Evolutionary conservation across 805 yeast species (phyloP).

Genomic region (Ogataea methylovora): DNA sequence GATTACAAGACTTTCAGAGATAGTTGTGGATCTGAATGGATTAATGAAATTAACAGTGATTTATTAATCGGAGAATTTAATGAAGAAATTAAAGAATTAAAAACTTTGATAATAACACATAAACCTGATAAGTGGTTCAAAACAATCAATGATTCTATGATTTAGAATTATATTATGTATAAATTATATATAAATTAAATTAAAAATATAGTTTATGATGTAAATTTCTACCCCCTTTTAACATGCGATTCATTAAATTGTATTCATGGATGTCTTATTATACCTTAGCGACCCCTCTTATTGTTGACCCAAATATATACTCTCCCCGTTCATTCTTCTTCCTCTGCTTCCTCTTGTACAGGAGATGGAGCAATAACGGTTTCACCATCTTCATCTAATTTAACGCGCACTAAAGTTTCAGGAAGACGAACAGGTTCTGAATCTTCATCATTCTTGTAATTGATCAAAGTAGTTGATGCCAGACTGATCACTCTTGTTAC

Average conservation of each 20-base stretch:
- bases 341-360: not conserved
- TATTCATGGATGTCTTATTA: no score
- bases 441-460: constrained; percentile 35
- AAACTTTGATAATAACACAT: not conserved
- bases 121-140: not conserved
- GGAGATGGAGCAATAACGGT: not conserved
- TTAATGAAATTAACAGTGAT: no score
- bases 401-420: constrained; percentile 56
- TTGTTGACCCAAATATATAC: no score
- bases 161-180: no score
- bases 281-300: no score
- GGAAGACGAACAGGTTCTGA: constrained; percentile 46
- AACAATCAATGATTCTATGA: not conserved
- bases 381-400: constrained; percentile 32
- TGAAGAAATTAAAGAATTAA: not conserved
- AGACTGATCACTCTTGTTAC: constrained; percentile 53
- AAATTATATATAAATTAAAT: no score
- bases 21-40: no score
- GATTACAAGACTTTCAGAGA: no score
- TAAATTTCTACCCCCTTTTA: no score
- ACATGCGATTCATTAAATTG: no score
- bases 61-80: not conserved
- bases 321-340: no score
- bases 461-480: constrained; percentile 46
- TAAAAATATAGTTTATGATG: no score